Conservation (phyloP, 2,329 filamentous ascomycete species). For the Penicillium sp. region DNA sequence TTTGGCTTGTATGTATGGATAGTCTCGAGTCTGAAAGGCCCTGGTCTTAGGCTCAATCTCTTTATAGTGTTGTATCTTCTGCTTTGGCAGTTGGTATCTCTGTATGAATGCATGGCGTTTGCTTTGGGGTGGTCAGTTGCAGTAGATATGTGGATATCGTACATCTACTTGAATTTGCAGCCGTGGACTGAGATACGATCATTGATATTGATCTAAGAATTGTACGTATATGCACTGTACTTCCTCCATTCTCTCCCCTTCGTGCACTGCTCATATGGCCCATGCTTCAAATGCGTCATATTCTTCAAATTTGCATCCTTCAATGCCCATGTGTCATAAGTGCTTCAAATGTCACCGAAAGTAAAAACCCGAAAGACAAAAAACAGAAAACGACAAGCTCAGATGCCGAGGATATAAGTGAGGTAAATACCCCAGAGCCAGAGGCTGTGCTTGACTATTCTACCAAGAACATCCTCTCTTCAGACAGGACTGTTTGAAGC, state of each 20-base stretch:
- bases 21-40: neutral
- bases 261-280: neutral
- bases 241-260: neutral
- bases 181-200: neutral
- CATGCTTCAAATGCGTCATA: neutral
- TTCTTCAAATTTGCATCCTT: neutral
- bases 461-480: neutral
- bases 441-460: neutral
- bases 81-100: neutral
- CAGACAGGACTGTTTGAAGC: neutral
- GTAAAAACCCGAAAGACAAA: neutral
- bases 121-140: neutral
- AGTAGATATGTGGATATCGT: neutral
- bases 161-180: neutral
- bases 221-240: neutral
- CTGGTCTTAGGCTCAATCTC: too few relatives aligned
- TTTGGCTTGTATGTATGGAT: neutral
- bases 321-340: too few relatives aligned
- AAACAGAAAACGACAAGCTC: neutral
- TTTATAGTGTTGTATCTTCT: neutral
- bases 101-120: constrained; percentile 4
- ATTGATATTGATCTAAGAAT: neutral
- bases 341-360: neutral
- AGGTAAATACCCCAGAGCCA: neutral
- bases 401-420: neutral